Evolutionary conservation across 495 filamentous ascomycete genomes (phyloP), one percentile per base, ranked within the genome.

Genomic region (Aspergillus mulundensis): DNA sequence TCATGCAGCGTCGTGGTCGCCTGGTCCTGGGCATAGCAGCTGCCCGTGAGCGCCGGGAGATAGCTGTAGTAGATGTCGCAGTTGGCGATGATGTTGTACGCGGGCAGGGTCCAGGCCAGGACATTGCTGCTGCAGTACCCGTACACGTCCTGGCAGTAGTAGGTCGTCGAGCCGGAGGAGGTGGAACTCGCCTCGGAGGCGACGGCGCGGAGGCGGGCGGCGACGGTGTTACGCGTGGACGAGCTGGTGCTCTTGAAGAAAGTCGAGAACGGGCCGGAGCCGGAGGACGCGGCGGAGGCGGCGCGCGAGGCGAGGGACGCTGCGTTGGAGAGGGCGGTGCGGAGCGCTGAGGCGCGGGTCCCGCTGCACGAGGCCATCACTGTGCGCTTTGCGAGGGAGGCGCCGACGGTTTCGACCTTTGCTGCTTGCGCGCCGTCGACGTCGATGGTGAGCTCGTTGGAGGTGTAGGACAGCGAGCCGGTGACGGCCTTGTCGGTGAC

Each of bases 1-100:
- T 87, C 84, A 58, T 87, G 84, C 10, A 87, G 68, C 15, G 74
- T 76, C 8, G 82, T 86, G 34, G 78, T 83, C 1, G 76, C 73
- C 65, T 82, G 80, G 59, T 86, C 83, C 64, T 86, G 83, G 7
- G 58, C 70, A 56, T 84, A 81, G 70, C 83, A 86, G 3, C 54
- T 60, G 23, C 46, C 61, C 0, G 77, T 60, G 43, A 81, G 46
- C 15, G 68, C 65, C 0, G 78, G 68, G 16, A 86, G 67, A 18
- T 67, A 65, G 23, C 58, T 70, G 64, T 83, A 86, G 64, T 75
- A 84, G 36, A 84, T 69, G 24, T 70, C 69, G 62, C 82, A 85
- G 66, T 83, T 82, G 39, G 77, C 79, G 50, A 85, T 77, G 48
- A 74, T 63, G 54, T 81, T 79, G 20, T 55, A 57, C 16, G 70